These are phyloP conservation scores for Suhomyces guaymorum DNA, from an alignment of 1,139 yeast genomes.

Conservation along the genomic window DNA sequence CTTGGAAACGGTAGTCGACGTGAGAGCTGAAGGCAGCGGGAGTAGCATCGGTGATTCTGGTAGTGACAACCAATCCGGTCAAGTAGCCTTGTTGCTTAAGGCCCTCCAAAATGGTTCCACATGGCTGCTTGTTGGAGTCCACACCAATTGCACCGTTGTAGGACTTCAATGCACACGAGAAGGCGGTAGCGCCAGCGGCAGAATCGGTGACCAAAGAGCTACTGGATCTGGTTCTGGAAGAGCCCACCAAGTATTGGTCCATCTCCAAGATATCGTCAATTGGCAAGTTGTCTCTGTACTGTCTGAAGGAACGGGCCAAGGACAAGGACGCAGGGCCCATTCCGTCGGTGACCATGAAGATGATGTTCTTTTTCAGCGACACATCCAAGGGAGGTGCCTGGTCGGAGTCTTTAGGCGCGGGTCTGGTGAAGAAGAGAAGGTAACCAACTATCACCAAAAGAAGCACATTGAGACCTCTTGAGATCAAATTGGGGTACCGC, in stretches of 20 bases:
- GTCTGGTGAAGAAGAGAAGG: slow-evolving; percentile 13
- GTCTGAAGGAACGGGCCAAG: slow-evolving; percentile 28
- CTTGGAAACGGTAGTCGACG: slow-evolving; percentile 27
- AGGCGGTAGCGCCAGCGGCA: slow-evolving; percentile 34
- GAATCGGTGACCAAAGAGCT: slow-evolving; percentile 29
- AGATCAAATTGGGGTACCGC: slow-evolving; percentile 2
- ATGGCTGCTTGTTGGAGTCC: slow-evolving; percentile 22
- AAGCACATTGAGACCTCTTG: slow-evolving; percentile 12
- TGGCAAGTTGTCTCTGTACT: slow-evolving; percentile 23
- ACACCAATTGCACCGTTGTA: slow-evolving; percentile 34
- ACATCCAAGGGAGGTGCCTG: no score
- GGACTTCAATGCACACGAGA: slow-evolving; percentile 28
- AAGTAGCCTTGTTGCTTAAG: slow-evolving; percentile 27
- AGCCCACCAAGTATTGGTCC: slow-evolving; percentile 26
- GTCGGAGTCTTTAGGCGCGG: no score
- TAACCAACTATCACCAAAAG: slow-evolving; percentile 13
- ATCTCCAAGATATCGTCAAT: slow-evolving; percentile 23
- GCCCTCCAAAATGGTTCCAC: slow-evolving; percentile 32
- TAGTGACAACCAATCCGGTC: slow-evolving; percentile 32
- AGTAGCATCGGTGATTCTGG: slow-evolving; percentile 28
- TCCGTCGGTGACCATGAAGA: slow-evolving; percentile 33
- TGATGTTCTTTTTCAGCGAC: slow-evolving; percentile 26
- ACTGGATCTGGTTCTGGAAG: slow-evolving; percentile 27
- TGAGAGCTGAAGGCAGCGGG: slow-evolving; percentile 31
- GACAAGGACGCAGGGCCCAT: slow-evolving; percentile 33